Base-by-base conservation (phyloP, 2,329 filamentous ascomycete genomes). In the Colletotrichum musicola region DNA sequence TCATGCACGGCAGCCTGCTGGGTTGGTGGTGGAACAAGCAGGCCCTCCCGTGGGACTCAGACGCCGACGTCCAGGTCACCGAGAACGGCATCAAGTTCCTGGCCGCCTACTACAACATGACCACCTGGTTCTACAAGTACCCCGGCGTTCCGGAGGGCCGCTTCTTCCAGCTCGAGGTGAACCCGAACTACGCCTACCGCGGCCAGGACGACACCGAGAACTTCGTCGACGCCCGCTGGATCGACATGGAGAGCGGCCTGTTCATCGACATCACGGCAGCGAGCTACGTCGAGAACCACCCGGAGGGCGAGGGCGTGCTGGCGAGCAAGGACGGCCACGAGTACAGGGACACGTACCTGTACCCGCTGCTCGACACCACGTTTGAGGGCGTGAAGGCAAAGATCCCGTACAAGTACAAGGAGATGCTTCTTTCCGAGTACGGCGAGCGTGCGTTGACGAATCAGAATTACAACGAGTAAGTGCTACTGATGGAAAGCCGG, bases 11-110 rank as follows among this genome's bases (percentile, higher is more conserved):
- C n/a, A 92, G 91, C n/a, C 81, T 95, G 35, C 82, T 96, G 38
- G 93, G 93, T 6, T 96, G 93, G 93, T 95, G 92, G 92, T 95
- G 93, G 93, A 93, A 93, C 73, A 83, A 83, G 55, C 82, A 81
- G 76, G 81, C 80, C 71, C 86, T 94, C 77, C 92, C 92, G 0
- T 94, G 92, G 92, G 92, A 94, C 76, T 89, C 89, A 78, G 92
- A 94, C 76, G 84, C 93, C 53, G 92, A 95, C 77, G 91, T 92
- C 2, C 92, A 94, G 77, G 87, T 95, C 27, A 88, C 88, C 6
- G 88, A 88, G 68, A 80, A 86, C 25, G 93, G 91, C 51, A 85
- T 95, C 64, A 82, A 84, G 62, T 89, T 88, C 73, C 83, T 95
- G 10, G 92, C 87, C 13, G 83, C 89, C 56, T 86, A 90, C 66